A percentile compares a stretch with the other conserved stretches of the same genome.
Conservation (phyloP, 2,329 filamentous ascomycete species). For the Arthroderma sp. region DNA sequence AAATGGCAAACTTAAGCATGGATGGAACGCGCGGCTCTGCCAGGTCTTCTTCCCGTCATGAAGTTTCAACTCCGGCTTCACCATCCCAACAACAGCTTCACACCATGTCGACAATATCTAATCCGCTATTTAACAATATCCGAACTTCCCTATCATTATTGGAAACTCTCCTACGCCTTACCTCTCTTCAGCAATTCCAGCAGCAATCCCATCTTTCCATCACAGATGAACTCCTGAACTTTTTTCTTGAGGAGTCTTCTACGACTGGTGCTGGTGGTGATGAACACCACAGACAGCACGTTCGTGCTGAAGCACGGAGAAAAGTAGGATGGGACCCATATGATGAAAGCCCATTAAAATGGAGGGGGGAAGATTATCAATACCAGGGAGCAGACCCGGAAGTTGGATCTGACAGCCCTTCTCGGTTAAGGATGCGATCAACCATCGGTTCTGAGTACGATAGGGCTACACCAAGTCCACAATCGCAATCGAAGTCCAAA, state of each 20-base stretch:
- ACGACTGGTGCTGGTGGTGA: slow-evolving; percentile 53
- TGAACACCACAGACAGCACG: slow-evolving; percentile 45
- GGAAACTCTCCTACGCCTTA: slow-evolving; percentile 75
- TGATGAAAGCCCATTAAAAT: slow-evolving; percentile 56
- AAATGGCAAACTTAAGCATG: slow-evolving; percentile 36
- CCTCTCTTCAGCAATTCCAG: slow-evolving; percentile 81
- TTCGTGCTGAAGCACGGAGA: slow-evolving; percentile 46
- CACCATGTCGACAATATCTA: slow-evolving; percentile 27
- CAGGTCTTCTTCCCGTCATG: slow-evolving; percentile 3
- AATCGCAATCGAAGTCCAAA: background rate
- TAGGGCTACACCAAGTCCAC: background rate
- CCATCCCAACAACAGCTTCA: slow-evolving; percentile 35
- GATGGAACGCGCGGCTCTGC: slow-evolving; percentile 7
- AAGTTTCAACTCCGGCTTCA: slow-evolving; percentile 15
- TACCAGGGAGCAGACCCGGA: slow-evolving; percentile 25
- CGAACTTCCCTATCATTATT: slow-evolving; percentile 64
- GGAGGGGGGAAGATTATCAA: slow-evolving; percentile 52
- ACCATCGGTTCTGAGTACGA: background rate
- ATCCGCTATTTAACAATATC: slow-evolving; percentile 41
- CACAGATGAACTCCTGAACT: slow-evolving; percentile 74
- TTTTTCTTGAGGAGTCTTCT: slow-evolving; percentile 63
- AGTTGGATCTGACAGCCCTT: slow-evolving; percentile 6
- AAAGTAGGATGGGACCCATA: slow-evolving; percentile 60
- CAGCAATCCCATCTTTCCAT: slow-evolving; percentile 82
- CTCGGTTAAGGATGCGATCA: background rate